phyloP scores from a whole-genome alignment of 2,329 filamentous ascomycete genomes.

The Ploettnerulaceae sp. region DNA sequence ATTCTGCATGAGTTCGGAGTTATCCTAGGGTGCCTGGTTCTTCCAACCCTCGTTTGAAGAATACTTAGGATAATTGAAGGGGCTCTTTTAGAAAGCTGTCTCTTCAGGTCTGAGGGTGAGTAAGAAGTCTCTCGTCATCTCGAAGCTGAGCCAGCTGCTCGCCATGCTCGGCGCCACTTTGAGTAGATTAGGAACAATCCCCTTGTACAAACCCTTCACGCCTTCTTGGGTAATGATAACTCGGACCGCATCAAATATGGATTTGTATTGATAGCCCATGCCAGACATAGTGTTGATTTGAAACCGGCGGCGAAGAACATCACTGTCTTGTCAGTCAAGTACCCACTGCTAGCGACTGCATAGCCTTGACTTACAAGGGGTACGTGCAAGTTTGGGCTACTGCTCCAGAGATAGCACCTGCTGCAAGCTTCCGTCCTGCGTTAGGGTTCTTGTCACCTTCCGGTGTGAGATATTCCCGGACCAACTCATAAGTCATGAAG shows the following conservation, averaged over 20 bases:
- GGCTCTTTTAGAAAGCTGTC: neutral
- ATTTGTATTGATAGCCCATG: conserved; percentile 94
- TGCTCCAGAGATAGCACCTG: conserved; percentile 90
- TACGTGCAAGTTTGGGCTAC: conserved; percentile 98
- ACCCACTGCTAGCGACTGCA: conserved; percentile 10
- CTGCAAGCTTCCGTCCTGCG: conserved; percentile 74
- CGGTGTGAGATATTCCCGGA: conserved; percentile 76
- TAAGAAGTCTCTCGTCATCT: conserved; percentile 85
- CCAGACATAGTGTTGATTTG: conserved; percentile 99
- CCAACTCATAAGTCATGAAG: conserved; percentile 96
- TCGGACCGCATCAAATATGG: conserved; percentile 74
- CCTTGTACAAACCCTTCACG: conserved; percentile 83
- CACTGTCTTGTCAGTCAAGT: conserved; percentile 46
- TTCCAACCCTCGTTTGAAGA: neutral
- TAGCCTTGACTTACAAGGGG: conserved; percentile 67
- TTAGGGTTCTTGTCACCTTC: conserved; percentile 83
- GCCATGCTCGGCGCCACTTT: conserved; percentile 99
- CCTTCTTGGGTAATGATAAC: conserved; percentile 84
- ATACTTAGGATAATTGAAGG: neutral
- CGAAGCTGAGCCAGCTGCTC: conserved; percentile 96
- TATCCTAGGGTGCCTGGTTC: neutral
- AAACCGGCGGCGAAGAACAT: conserved; percentile 87
- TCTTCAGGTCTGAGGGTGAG: conserved; percentile 51
- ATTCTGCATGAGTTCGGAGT: conserved; percentile 17
- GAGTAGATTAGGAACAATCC: conserved; percentile 88